A percentile compares a stretch with the other conserved stretches of the same genome.
Conservation (phyloP, 2,329 filamentous ascomycete genomes). For the Colletotrichum coccodes region DNA sequence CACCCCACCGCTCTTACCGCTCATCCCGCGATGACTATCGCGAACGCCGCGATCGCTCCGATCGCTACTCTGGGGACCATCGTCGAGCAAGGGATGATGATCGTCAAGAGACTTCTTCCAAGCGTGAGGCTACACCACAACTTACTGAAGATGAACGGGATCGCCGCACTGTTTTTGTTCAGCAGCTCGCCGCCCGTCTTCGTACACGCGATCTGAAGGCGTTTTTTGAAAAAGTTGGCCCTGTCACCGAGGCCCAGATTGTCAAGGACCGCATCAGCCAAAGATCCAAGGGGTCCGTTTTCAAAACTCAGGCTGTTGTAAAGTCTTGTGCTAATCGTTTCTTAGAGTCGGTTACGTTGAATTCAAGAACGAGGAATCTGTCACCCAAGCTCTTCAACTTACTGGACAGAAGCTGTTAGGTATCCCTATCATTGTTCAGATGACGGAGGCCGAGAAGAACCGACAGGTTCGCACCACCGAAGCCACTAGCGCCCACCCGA, state of each 20-base stretch:
- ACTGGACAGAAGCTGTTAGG: slow-evolving; percentile 98
- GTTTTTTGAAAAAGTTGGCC: slow-evolving; percentile 95
- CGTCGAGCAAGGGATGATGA: slow-evolving; percentile 66
- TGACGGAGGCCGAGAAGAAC: slow-evolving; percentile 99
- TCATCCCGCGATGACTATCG: slow-evolving; percentile 62
- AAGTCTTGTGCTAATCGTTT: slow-evolving; percentile 46
- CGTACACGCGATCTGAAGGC: slow-evolving; percentile 91
- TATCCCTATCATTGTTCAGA: slow-evolving; percentile 97
- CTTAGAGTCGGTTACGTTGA: slow-evolving; percentile 97
- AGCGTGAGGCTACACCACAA: slow-evolving; percentile 71
- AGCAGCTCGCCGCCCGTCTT: slow-evolving; percentile 94
- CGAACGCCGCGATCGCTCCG: slow-evolving; percentile 63
- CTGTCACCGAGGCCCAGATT: slow-evolving; percentile 97
- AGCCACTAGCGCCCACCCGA: slow-evolving; percentile 72
- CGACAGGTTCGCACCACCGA: slow-evolving; percentile 90
- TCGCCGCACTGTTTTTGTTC: slow-evolving; percentile 95
- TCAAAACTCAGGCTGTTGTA: background rate
- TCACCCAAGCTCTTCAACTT: slow-evolving; percentile 93
- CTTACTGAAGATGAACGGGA: slow-evolving; percentile 96
- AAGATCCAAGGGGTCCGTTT: slow-evolving; percentile 91
- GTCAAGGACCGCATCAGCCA: slow-evolving; percentile 97
- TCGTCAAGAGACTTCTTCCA: slow-evolving; percentile 45
- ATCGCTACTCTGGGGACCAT: slow-evolving; percentile 45
- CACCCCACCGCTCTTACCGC: slow-evolving; percentile 70
- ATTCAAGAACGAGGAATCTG: slow-evolving; percentile 96